These are phyloP conservation scores for Letharia columbiana DNA, from an alignment of 495 filamentous ascomycete genomes.

Conservation along the genomic window DNA sequence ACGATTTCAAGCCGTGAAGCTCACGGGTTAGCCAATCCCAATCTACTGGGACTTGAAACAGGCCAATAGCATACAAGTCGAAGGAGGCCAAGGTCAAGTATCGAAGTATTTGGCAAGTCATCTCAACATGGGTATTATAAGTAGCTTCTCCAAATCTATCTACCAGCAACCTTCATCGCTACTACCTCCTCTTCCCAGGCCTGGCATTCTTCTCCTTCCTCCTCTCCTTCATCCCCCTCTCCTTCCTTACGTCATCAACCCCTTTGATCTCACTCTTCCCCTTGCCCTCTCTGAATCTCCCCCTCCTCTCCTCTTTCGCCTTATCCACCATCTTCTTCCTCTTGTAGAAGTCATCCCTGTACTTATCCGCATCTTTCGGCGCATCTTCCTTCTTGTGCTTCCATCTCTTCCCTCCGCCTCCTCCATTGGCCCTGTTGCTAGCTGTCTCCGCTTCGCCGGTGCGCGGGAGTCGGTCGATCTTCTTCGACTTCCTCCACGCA, in stretches of 20 bases:
- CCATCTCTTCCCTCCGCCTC: constrained; percentile 45
- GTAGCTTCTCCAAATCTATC: constrained; percentile 5
- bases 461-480: constrained; percentile 64
- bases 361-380: constrained; percentile 87
- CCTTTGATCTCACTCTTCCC: constrained; percentile 71
- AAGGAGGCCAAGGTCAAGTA: neutral
- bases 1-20: neutral
- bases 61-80: neutral
- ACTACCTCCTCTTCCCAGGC: constrained; percentile 51
- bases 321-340: constrained; percentile 84
- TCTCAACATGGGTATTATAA: neutral
- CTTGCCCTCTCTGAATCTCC: constrained; percentile 56
- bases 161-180: neutral
- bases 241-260: constrained; percentile 77
- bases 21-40: neutral
- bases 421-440: constrained; percentile 30
- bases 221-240: constrained; percentile 63
- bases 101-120: neutral
- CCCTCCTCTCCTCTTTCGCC: constrained; percentile 74
- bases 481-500: constrained; percentile 77
- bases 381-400: constrained; percentile 76
- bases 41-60: neutral
- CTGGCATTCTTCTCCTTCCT: constrained; percentile 82
- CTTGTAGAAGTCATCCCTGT: constrained; percentile 76
- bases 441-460: constrained; percentile 70